phyloP scores from a whole-genome alignment of 2,329 filamentous ascomycete genomes.

The Tolypocladium tundrense region DNA sequence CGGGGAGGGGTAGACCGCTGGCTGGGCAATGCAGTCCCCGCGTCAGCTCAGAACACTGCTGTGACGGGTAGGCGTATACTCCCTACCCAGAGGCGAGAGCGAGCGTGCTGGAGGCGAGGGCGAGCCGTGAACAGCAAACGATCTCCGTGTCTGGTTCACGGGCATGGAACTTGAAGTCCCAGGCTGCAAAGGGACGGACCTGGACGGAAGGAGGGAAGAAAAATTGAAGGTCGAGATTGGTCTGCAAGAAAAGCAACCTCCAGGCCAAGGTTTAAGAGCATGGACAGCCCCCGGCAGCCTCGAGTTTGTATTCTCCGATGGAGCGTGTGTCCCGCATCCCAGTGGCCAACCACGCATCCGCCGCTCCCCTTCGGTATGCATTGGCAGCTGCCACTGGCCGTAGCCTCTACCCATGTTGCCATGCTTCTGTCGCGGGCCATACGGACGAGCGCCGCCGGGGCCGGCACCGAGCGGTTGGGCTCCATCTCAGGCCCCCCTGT shows the following conservation, averaged over 20 bases:
- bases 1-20: background rate
- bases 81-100: no score
- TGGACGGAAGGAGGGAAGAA: background rate
- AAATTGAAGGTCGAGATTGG: background rate
- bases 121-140: background rate
- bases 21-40: background rate
- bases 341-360: background rate
- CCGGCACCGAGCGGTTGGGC: background rate
- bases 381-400: background rate
- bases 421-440: background rate
- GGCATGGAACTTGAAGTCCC: background rate
- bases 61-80: no score
- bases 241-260: background rate
- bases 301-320: background rate
- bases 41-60: background rate
- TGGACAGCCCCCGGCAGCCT: background rate
- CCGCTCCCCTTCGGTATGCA: background rate
- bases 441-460: background rate
- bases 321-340: background rate
- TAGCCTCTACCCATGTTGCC: background rate
- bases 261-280: background rate
- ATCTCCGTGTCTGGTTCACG: background rate
- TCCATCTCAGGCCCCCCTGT: background rate
- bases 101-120: background rate
- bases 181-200: background rate